Base-by-base conservation (phyloP, 2,329 filamentous ascomycete species). In the Phyllosticta capitalensis region DNA sequence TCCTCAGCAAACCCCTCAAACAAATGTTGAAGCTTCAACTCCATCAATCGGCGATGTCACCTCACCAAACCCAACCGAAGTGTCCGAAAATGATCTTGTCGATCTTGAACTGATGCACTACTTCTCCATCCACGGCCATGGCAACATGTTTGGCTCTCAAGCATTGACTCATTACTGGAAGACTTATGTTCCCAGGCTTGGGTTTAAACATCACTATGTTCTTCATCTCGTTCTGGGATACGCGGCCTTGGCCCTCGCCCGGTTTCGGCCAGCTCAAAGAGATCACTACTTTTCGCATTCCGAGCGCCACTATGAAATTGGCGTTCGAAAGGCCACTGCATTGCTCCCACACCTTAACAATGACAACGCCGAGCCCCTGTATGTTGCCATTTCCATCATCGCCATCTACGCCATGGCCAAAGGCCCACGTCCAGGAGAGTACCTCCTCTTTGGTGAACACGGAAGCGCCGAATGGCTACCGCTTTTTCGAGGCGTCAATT, bases 91-190 rank as follows among this genome's bases (percentile, higher is more conserved):
- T 14, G 49, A 20, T 5, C 10, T 51, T 3, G 19, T 22, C 21
- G 52, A 59, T 45, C 52, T 59, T 20, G 57, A 59, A 9, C 52
- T 59, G 20, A 54, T 59, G 52, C 52, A 54, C 19, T 52, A 59
- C 0, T 59, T 49, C 26, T 22, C 52, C 17, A 49, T 38, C 5
- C n/a, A 24, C 2, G 52, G 22, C 19, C 30, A 54, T 20, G 52
- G 45, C 2, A 50, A 24, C 22, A 50, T 59, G 33, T 38, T 38
- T 14, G 30, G 30, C 12, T 14, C 30, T 38, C 30, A 2, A 17
- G 10, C 30, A 38, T 14, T 38, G 30, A 38, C 10, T 14, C 30
- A 38, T 17, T 38, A 12, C 10, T 59, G 57, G 57, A 22, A 14
- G 12, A 51, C 24, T 20, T n/a, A 30, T 14, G 45, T 59, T 1